Conservation (phyloP, 257 asterid genomes). For the Salvia hispanica region DNA sequence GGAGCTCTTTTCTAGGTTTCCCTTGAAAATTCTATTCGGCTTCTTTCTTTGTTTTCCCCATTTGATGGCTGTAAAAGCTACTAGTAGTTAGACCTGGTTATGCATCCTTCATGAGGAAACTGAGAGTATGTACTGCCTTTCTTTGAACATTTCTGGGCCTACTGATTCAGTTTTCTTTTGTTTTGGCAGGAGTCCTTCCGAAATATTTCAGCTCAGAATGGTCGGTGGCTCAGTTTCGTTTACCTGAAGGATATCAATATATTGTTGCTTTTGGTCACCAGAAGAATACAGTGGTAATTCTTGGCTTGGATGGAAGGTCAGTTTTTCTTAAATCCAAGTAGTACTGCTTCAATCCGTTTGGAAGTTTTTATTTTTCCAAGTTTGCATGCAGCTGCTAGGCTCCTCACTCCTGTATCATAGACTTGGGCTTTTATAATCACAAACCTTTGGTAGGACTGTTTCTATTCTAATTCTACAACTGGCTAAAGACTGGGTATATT, state of each 20-base stretch:
- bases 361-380: not conserved
- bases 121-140: slow-evolving; percentile 13
- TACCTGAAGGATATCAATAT: slow-evolving; percentile 79
- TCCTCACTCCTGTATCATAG: not conserved
- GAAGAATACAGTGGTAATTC: slow-evolving; percentile 77
- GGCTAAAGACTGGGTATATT: too few species aligned
- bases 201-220: slow-evolving; percentile 96
- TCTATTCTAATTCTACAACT: too few species aligned
- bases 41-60: too few species aligned
- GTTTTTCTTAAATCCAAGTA: slow-evolving; percentile 13
- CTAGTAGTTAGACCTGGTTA: not conserved
- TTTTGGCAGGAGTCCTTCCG: slow-evolving; percentile 72
- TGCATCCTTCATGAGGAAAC: not conserved
- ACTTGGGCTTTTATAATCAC: not conserved
- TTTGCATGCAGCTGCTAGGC: not conserved
- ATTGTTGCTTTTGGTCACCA: slow-evolving; percentile 90
- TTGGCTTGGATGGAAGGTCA: slow-evolving; percentile 96
- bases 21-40: too few species aligned
- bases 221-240: slow-evolving; percentile 93
- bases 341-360: not conserved
- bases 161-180: slow-evolving; percentile 11
- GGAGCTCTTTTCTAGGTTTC: too few species aligned
- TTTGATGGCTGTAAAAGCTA: slow-evolving; percentile 8
- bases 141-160: not conserved
- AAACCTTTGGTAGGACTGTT: not conserved